Base-by-base conservation (phyloP, 345 rosid genomes). In the Lumnitzera littorea region DNA sequence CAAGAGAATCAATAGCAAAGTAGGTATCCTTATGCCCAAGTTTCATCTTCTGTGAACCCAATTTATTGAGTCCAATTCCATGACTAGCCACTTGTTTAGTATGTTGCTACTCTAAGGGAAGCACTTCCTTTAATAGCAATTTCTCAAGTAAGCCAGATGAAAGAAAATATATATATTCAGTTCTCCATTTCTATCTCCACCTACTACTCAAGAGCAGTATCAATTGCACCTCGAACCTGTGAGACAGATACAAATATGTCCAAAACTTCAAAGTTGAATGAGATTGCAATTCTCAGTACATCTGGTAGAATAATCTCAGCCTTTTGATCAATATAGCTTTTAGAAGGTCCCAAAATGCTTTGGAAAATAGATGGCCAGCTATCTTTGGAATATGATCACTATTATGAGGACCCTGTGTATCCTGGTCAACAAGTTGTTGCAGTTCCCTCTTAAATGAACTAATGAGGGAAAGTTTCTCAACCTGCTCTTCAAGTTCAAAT, bases 231-330 rank as follows among this genome's bases (percentile, higher is more conserved):
- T 69, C 89, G 83, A 50, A 84, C 76, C 60, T 88, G 97, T 62
- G 97, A 84, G 63, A 84, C 74, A 24, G 79, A 76, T 65, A 88
- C 96, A 67, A 85, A 88, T 73, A 86, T 85, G 74, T 91, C 94
- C 89, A 82, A 80, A 65, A 85, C 79, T 68, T 82, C 96, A 64
- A 91, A 80, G 62, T 80, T 88, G 69, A 68, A 67, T 65, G 88
- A 76, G 71, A 88, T 73, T 70, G 84, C 77, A 70, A 83, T 77
- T 78, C 79, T 85, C 74, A 85, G 68, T 27, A 88, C 71, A 67
- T 82, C 89, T 52, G 87, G 81, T 24, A 84, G 72, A 79, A 78
- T 84, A 67, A 51, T 78, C 65, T 91, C 94, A 64, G 76, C 78
- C 91, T 85, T 79, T 74, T 82, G 73, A 70, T 67, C 78, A 72